phyloP scores from a whole-genome alignment of 2,329 filamentous ascomycete species.

The Penicillium sp. region DNA sequence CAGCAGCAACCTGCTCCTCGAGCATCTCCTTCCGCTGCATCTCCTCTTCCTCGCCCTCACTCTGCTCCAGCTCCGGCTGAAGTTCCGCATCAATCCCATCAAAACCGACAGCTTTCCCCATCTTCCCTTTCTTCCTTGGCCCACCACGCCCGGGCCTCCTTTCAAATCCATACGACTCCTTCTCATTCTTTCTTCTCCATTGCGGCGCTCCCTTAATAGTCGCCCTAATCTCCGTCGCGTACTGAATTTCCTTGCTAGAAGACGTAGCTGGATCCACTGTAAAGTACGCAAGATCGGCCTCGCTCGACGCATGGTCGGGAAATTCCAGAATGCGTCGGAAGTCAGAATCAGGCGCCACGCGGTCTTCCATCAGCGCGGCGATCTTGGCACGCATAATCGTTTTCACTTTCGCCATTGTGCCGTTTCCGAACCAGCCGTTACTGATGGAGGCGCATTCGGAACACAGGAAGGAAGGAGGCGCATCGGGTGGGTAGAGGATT shows the following conservation, averaged over 20 bases:
- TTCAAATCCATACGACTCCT: constrained; percentile 4
- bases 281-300: constrained; percentile 24
- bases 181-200: constrained; percentile 23
- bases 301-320: constrained; percentile 33
- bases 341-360: constrained; percentile 32
- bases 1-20: constrained; percentile 29
- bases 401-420: constrained; percentile 78
- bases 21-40: constrained; percentile 32
- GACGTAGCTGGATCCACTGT: constrained; percentile 24
- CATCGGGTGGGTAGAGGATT: constrained; percentile 63
- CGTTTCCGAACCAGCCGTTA: constrained; percentile 83
- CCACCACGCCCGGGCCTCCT: constrained; percentile 1
- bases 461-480: constrained; percentile 52
- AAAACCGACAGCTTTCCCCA: constrained; percentile 19
- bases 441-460: constrained; percentile 57
- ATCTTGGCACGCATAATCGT: constrained; percentile 88
- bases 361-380: constrained; percentile 56
- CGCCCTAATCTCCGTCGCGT: constrained; percentile 38
- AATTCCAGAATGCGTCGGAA: constrained; percentile 39
- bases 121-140: constrained; percentile 17
- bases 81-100: constrained; percentile 16
- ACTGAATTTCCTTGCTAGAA: constrained; percentile 24
- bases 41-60: constrained; percentile 34
- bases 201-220: constrained; percentile 32
- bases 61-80: constrained; percentile 17